Percentiles rank a stretch among this genome's conserved stretches.
Evolutionary conservation across 352 stramenopile species (phyloP).

Genomic region (Blastocystis sp.): DNA sequence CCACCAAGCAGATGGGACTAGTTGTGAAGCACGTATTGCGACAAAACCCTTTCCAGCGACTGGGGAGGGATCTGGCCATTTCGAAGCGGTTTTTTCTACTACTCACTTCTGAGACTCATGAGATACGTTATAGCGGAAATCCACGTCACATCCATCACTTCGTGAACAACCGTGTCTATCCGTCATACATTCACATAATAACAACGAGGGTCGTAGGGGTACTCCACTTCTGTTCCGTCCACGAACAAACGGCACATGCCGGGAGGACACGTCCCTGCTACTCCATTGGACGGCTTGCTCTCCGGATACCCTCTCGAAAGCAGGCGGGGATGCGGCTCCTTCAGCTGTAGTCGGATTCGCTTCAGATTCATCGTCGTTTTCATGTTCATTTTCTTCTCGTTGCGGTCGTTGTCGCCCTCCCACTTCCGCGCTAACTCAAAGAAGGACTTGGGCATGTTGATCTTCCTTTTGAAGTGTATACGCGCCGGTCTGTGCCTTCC

Average conservation of each 20-base stretch:
- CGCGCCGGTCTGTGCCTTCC: not conserved
- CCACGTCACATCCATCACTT: not conserved
- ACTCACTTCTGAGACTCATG: not conserved
- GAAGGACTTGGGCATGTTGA: not conserved
- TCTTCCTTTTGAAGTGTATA: not conserved
- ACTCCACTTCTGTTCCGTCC: not conserved
- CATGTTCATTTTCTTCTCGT: not conserved
- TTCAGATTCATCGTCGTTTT: not conserved
- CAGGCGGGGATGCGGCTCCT: not conserved
- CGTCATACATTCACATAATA: not conserved
- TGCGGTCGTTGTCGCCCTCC: not conserved
- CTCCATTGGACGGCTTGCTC: not conserved
- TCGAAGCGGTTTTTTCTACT: not conserved
- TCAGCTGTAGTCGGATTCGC: not conserved
- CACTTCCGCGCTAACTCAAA: not conserved
- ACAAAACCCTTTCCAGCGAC: constrained; percentile 30
- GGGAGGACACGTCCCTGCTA: not conserved
- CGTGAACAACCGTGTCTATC: not conserved
- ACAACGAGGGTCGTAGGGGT: not conserved
- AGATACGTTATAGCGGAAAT: constrained; percentile 3
- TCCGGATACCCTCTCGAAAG: not conserved
- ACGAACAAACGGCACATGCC: not conserved
- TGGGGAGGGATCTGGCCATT: not conserved
- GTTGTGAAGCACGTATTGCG: not conserved
- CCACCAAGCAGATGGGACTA: constrained; percentile 8